phyloP scores from a whole-genome alignment of 192 early-diverging fungal species.

The Podila epigama region DNA sequence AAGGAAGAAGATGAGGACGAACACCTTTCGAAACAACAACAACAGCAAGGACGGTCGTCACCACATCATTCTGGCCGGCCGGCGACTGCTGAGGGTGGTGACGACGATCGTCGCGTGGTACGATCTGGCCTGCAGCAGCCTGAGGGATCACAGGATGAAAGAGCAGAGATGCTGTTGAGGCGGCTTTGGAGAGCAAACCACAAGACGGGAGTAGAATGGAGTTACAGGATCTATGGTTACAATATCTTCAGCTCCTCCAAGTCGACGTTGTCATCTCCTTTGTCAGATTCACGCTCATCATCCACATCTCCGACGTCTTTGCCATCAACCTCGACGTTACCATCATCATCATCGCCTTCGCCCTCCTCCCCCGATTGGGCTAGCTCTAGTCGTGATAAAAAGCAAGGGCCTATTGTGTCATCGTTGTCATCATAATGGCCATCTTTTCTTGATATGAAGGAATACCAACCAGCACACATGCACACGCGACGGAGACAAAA shows the following conservation, averaged over 20 bases:
- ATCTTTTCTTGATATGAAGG: no score
- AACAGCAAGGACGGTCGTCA: not conserved
- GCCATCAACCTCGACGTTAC: not conserved
- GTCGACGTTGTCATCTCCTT: not conserved
- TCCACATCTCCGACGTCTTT: not conserved
- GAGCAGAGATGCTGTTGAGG: slow-evolving; percentile 16
- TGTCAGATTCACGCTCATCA: not conserved
- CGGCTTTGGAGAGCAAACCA: slow-evolving; percentile 21
- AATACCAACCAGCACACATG: no score
- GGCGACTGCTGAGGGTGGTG: no score
- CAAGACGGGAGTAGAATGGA: slow-evolving; percentile 27
- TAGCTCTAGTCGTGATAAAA: not conserved
- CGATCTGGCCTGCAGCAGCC: not conserved
- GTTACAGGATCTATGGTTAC: slow-evolving; percentile 27
- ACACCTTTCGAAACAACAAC: not conserved
- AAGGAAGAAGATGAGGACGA: not conserved
- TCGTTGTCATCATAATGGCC: not conserved
- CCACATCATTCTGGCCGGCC: not conserved
- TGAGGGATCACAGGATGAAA: slow-evolving; percentile 5
- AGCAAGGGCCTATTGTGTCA: not conserved
- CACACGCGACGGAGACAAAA: no score
- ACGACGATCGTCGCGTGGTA: no score
- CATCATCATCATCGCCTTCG: not conserved
- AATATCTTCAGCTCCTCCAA: slow-evolving; percentile 20
- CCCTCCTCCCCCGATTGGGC: not conserved